Percentiles rank a stretch among this genome's conserved stretches.
phyloP scores from a whole-genome alignment of 2,329 filamentous ascomycete genomes.

The Pezicula neosporulosa region DNA sequence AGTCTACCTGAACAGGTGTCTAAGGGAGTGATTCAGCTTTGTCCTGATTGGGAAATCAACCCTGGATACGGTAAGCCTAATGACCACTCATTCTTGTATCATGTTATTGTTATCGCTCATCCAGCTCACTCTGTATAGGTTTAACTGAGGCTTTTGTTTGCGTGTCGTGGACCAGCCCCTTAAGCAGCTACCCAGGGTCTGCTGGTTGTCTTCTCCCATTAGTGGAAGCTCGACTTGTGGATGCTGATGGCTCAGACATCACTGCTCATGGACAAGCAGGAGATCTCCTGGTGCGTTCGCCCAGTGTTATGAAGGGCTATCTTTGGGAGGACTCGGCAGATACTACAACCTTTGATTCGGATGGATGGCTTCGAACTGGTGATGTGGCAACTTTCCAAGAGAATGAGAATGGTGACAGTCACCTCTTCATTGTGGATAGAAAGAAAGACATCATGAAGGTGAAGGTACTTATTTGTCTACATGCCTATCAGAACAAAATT shows the following conservation, averaged over 20 bases:
- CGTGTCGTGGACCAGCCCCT: slow-evolving; percentile 51
- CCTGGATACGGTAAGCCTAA: slow-evolving; percentile 56
- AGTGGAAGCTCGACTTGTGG: slow-evolving; percentile 60
- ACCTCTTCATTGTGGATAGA: slow-evolving; percentile 77
- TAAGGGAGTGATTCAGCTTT: slow-evolving; percentile 50
- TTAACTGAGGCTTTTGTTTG: slow-evolving; percentile 73
- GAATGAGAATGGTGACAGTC: slow-evolving; percentile 63
- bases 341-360: slow-evolving; percentile 41
- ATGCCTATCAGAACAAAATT: not conserved
- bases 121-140: slow-evolving; percentile 25
- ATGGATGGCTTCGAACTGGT: slow-evolving; percentile 75
- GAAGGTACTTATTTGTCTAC: slow-evolving; percentile 45
- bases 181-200: slow-evolving; percentile 65
- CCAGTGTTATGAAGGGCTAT: slow-evolving; percentile 74
- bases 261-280: slow-evolving; percentile 67
- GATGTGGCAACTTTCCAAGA: slow-evolving; percentile 71
- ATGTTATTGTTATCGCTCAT: not conserved
- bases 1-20: not conserved
- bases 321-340: slow-evolving; percentile 69
- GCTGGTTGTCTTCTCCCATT: slow-evolving; percentile 66
- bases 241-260: slow-evolving; percentile 63
- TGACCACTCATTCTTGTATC: not conserved
- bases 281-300: slow-evolving; percentile 72
- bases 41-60: slow-evolving; percentile 58
- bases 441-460: slow-evolving; percentile 73